A percentile compares a stretch with the other conserved stretches of the same genome.
Conservation (phyloP, 345 rosid species). For the Reutealis trisperma region DNA sequence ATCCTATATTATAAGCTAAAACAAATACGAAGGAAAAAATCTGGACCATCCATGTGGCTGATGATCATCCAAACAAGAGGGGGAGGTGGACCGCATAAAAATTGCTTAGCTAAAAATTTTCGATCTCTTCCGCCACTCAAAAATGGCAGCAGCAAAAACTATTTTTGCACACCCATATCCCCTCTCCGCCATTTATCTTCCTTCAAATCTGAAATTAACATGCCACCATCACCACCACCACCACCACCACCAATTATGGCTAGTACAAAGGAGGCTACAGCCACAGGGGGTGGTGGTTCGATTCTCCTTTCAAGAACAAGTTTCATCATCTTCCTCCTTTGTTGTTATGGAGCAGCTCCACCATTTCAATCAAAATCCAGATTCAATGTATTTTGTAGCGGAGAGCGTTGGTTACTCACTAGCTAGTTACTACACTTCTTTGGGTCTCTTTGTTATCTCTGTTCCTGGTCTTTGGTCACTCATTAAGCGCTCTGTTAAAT, state of each 20-base stretch:
- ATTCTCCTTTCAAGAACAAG: slow-evolving; percentile 35
- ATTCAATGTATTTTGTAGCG: slow-evolving; percentile 46
- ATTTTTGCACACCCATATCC: slow-evolving; percentile 27
- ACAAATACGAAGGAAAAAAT: not conserved
- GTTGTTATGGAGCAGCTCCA: slow-evolving; percentile 23
- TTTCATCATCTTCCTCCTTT: slow-evolving; percentile 22
- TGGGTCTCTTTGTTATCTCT: slow-evolving; percentile 86
- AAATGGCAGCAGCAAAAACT: slow-evolving; percentile 37
- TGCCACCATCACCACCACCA: slow-evolving; percentile 14
- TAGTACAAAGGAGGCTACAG: not conserved
- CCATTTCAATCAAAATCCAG: slow-evolving; percentile 24
- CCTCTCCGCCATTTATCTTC: slow-evolving; percentile 9
- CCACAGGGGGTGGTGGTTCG: slow-evolving; percentile 12
- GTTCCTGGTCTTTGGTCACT: slow-evolving; percentile 99
- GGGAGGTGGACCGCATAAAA: not conserved
- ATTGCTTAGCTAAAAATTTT: not conserved
- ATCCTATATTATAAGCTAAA: no score
- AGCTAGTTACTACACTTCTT: slow-evolving; percentile 94
- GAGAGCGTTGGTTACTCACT: slow-evolving; percentile 66
- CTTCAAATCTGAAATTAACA: slow-evolving; percentile 19
- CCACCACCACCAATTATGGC: slow-evolving; percentile 27
- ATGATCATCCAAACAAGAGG: not conserved
- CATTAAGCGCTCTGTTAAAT: slow-evolving; percentile 94
- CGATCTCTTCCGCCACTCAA: not conserved
- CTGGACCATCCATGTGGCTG: slow-evolving; percentile 21